Evolutionary conservation across 352 stramenopile genomes (phyloP), one percentile per base, ranked within the genome.

Genomic region (Peronosclerospora sorghi): DNA sequence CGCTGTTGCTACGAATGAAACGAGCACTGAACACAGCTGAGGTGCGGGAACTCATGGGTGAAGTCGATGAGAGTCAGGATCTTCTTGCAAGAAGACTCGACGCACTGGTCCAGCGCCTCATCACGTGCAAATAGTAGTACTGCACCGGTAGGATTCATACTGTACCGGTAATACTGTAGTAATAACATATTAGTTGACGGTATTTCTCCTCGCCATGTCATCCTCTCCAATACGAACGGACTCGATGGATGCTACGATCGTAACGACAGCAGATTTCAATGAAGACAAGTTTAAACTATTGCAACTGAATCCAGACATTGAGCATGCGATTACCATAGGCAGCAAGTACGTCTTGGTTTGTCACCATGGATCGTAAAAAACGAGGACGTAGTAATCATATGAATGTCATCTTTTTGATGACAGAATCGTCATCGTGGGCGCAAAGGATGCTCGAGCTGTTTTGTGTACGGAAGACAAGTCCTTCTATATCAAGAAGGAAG

Each of bases 401-500:
- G n/a, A n/a, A n/a, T n/a, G n/a, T n/a, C n/a, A n/a, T n/a, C n/a
- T n/a, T 10, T 10, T 30, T 0, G 18, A 17, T 23, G 38, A 8
- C 32, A 79, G 74, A 32, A 48, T 89, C 21, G 81, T 76, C 32
- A 75, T 91, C 28, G 73, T 91, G 10, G 79, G 79, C 1, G 48
- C 54, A 12, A 48, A 62, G 1, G 49, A 57, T 27, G 54, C 84
- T 17, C 64, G 68, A 56, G 79, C 79, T 1, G 76, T 86, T 32
- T 43, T 92, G 30, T 89, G 76, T 50, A 89, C 76, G 27, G 43
- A 65, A 8, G 63, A 64, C 42, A 72, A 74, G 47, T 86, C 76
- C 12, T 92, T 68, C 53, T 77, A 64, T 45, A 56, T 92, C 14
- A 72, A 66, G 26, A 88, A 87, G 24, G 79, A 92, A 35, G 77